Percentiles rank a stretch among this genome's conserved stretches.
Conservation (phyloP, 306 rosid species). For the Elaeagnus macrophylla region DNA sequence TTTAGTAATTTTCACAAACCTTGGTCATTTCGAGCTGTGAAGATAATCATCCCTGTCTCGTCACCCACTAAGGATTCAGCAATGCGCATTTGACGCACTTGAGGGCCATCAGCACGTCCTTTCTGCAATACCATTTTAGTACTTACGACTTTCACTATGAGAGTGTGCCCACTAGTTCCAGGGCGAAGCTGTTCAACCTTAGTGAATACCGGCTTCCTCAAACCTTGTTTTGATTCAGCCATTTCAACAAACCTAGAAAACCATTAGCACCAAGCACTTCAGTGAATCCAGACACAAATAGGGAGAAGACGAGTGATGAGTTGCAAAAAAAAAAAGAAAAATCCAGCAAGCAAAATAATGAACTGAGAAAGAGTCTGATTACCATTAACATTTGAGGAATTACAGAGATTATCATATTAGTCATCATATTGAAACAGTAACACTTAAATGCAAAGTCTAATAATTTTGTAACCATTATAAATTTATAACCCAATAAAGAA, state of each 20-base stretch:
- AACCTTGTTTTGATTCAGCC: constrained; percentile 78
- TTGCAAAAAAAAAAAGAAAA: neutral
- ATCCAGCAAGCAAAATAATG: neutral
- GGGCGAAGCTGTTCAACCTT: constrained; percentile 92
- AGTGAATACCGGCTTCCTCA: constrained; percentile 88
- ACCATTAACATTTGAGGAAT: no score
- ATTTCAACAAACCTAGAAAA: constrained; percentile 35
- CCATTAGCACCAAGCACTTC: constrained; percentile 8
- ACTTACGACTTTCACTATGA: constrained; percentile 68
- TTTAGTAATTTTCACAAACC: constrained; percentile 31
- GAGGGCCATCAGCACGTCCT: constrained; percentile 86
- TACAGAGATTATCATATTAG: no score
- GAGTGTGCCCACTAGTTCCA: constrained; percentile 75
- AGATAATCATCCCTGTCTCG: constrained; percentile 82
- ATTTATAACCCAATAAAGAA: no score
- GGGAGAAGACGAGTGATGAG: neutral
- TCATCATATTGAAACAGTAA: no score
- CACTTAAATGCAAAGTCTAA: no score
- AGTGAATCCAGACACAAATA: neutral
- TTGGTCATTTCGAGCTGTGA: constrained; percentile 93
- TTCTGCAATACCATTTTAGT: constrained; percentile 82
- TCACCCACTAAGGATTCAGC: constrained; percentile 94
- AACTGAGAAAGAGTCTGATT: neutral
- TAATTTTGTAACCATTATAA: no score
- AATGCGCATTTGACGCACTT: constrained; percentile 89